Percentiles rank a stretch among this genome's conserved stretches.
These are phyloP conservation scores for Myriosclerotinia curreyana DNA, from an alignment of 2,329 filamentous ascomycete species.

Conservation along the genomic window DNA sequence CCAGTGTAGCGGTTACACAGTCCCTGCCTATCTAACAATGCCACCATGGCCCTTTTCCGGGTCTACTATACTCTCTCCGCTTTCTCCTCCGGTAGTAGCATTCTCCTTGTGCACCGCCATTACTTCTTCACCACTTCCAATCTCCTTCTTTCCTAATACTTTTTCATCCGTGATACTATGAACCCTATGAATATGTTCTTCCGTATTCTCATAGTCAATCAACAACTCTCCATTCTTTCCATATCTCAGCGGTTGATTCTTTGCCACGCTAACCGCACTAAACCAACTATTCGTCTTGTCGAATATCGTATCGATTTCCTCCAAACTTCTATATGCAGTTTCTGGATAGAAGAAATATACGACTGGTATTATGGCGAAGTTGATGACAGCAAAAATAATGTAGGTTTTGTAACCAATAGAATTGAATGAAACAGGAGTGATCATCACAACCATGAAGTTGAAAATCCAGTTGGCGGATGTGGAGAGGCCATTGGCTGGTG, in stretches of 20 bases:
- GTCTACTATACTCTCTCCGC: background rate
- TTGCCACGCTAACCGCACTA: slow-evolving; percentile 6
- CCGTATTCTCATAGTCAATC: slow-evolving; percentile 4
- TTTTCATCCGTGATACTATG: background rate
- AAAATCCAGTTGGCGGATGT: slow-evolving; percentile 49
- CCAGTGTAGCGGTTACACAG: no score
- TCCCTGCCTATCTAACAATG: background rate
- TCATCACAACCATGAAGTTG: slow-evolving; percentile 45
- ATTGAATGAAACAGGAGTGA: slow-evolving; percentile 43
- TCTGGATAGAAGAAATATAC: slow-evolving; percentile 52
- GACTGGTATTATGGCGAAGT: slow-evolving; percentile 40
- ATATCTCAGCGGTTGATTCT: slow-evolving; percentile 4
- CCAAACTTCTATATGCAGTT: slow-evolving; percentile 38
- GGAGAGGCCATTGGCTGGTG: slow-evolving; percentile 55
- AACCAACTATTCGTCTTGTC: background rate
- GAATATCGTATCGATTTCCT: slow-evolving; percentile 20
- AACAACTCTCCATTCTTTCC: slow-evolving; percentile 13
- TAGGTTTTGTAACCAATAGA: slow-evolving; percentile 61
- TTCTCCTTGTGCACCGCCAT: slow-evolving; percentile 10
- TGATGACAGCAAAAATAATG: slow-evolving; percentile 52
- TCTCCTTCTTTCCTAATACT: background rate
- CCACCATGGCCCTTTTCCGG: background rate
- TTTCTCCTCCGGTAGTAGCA: background rate
- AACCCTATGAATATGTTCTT: background rate
- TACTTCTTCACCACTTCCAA: background rate